Conservation (phyloP, 148 eudicot genomes). For the Dianthus caryophyllus region DNA sequence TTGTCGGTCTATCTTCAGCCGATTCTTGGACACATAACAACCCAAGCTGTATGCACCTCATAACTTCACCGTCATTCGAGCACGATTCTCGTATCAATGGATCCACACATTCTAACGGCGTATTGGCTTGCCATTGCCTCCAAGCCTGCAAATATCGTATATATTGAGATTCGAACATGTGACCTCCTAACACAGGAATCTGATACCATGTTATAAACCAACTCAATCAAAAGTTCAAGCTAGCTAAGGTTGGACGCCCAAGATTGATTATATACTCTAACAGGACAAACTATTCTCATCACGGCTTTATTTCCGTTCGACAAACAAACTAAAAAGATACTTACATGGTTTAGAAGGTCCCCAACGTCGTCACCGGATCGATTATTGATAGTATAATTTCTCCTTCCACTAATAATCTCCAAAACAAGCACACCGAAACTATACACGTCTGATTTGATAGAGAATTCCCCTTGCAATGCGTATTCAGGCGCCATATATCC, state of each 20-base stretch:
- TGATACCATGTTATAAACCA: too few relatives aligned
- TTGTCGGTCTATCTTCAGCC: conserved; percentile 35
- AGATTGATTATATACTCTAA: too few relatives aligned
- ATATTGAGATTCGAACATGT: too few relatives aligned
- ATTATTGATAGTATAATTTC: background rate
- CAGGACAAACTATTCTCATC: too few relatives aligned
- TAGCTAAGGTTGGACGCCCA: too few relatives aligned
- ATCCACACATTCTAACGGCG: conserved; percentile 25
- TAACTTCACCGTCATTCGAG: conserved; percentile 17
- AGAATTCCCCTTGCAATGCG: conserved; percentile 21
- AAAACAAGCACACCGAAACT: conserved; percentile 32
- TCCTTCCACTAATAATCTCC: conserved; percentile 34
- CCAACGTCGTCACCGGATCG: background rate
- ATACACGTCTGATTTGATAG: conserved; percentile 26
- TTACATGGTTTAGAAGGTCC: conserved; percentile 35
- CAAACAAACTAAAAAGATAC: conserved; percentile 2
- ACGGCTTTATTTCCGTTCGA: too few relatives aligned
- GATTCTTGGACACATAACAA: conserved; percentile 49
- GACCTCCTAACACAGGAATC: too few relatives aligned
- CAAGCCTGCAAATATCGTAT: conserved; percentile 18
- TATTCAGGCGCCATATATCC: conserved; percentile 1
- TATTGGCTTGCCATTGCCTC: conserved; percentile 19
- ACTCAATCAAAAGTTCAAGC: too few relatives aligned
- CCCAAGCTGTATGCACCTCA: conserved; percentile 45
- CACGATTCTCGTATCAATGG: conserved; percentile 23